Base-by-base conservation (phyloP, 2,329 filamentous ascomycete genomes). In the Alternaria conjuncta region DNA sequence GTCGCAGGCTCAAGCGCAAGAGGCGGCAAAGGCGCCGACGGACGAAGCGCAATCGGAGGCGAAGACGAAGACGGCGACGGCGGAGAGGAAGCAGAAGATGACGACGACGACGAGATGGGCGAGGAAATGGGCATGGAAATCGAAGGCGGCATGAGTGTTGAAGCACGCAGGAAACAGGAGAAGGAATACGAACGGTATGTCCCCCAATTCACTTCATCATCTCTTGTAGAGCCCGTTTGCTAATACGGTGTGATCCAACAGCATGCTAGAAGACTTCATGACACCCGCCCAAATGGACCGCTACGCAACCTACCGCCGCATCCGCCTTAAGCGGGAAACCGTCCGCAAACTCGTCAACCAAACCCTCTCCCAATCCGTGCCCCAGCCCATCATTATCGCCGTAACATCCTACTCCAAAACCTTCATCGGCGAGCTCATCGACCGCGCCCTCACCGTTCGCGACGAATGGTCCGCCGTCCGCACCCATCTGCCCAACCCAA, bases 341-440 rank as follows among this genome's bases (percentile, higher is more conserved):
- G 89, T 94, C 61, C 87, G 91, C 75, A 86, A 89, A 86, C 87
- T 94, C 64, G 90, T 93, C 75, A 95, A 94, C 74, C 90, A 92
- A 62, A 93, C 92, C 2, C 89, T 94, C 9, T 93, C 90, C 0
- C 92, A 94, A 76, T 93, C 90, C 2, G 92, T 93, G 0, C 90
- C 91, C 0, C 85, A 87, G 20, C 90, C 88, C 70, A 90, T 94
- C 54, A 89, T 92, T 65, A 88, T 91, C 21, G 90, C 90, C n/a
- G 90, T 94, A 74, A 90, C 89, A 53, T 88, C 90, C 0, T 91
- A 92, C 20, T 89, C 90, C 51, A 95, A 95, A 79, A 85, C 92
- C 64, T 94, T 92, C 76, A 87, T 92, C 5, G 92, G 91, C 56
- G 90, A 93, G 66, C 84, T 95, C 51, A 90, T 94, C 66, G 91